phyloP scores from a whole-genome alignment of 805 yeast species.

The Millerozyma miso region DNA sequence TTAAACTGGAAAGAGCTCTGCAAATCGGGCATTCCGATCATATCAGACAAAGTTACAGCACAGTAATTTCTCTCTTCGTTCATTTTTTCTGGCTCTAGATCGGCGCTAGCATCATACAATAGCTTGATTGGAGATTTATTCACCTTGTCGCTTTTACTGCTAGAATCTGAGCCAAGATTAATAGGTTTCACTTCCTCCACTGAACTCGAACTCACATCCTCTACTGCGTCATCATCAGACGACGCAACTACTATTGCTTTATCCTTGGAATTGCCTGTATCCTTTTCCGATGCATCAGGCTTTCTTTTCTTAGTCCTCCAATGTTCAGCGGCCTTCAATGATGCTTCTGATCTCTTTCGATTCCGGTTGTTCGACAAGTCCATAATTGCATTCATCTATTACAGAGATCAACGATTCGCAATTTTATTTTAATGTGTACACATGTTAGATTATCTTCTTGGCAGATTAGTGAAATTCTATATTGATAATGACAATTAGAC shows the following conservation, averaged over 20 bases:
- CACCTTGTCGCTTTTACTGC: conserved; percentile 1
- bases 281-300: neutral
- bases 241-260: neutral
- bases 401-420: no score
- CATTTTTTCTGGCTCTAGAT: conserved; percentile 4
- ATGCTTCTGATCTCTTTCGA: conserved; percentile 16
- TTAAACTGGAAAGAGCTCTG: conserved; percentile 43
- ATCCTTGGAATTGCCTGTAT: conserved; percentile 2
- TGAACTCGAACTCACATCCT: no score
- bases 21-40: conserved; percentile 31
- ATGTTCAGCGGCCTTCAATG: conserved; percentile 20
- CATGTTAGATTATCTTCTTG: neutral
- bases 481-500: conserved; percentile 18
- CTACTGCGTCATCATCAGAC: conserved; percentile 9
- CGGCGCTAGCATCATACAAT: conserved; percentile 23
- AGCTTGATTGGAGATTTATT: conserved; percentile 19
- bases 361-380: neutral
- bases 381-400: no score
- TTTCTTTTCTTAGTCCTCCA: conserved; percentile 15
- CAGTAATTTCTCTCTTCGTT: conserved; percentile 18
- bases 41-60: conserved; percentile 21
- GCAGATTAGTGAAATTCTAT: neutral
- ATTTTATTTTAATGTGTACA: no score
- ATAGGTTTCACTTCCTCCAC: neutral
- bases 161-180: neutral